Percentiles rank a stretch among this genome's conserved stretches.
phyloP scores from a whole-genome alignment of 1,284 basidiomycete species.

The Moniliophthora roreri region DNA sequence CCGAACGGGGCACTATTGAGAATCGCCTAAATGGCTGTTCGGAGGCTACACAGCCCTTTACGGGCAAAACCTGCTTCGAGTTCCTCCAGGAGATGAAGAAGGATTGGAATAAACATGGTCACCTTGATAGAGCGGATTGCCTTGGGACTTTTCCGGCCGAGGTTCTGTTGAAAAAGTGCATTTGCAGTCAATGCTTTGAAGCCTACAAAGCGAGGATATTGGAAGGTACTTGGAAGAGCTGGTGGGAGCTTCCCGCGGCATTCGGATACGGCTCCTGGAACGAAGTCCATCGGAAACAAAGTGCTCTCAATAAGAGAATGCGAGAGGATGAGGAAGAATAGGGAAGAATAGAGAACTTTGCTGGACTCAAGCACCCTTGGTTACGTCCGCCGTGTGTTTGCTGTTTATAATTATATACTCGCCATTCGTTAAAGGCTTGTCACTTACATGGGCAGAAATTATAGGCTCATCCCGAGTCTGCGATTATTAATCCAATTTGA shows the following conservation, averaged over 20 bases:
- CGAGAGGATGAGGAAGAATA: not conserved
- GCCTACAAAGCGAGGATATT: not conserved
- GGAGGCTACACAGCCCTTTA: not conserved
- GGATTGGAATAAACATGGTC: not conserved
- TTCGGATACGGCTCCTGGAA: not conserved
- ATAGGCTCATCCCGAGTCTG: too few species aligned
- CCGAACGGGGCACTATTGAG: not conserved
- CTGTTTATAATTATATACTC: too few species aligned
- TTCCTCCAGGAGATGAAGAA: not conserved
- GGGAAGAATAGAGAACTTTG: too few species aligned
- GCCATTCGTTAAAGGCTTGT: too few species aligned
- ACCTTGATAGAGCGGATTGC: not conserved
- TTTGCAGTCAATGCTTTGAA: not conserved
- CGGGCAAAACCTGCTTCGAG: not conserved
- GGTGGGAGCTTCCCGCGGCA: not conserved
- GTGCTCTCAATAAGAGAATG: not conserved
- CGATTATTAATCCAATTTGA: too few species aligned
- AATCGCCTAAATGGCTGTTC: not conserved
- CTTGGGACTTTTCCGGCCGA: not conserved
- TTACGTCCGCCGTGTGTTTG: too few species aligned
- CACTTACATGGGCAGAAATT: too few species aligned
- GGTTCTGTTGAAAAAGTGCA: not conserved
- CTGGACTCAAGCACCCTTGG: too few species aligned
- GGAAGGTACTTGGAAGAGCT: not conserved
- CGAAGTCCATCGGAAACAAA: not conserved